Evolutionary conservation across 306 rosid species (phyloP), one percentile per base, ranked within the genome.

Genomic region (Glycine soja): DNA sequence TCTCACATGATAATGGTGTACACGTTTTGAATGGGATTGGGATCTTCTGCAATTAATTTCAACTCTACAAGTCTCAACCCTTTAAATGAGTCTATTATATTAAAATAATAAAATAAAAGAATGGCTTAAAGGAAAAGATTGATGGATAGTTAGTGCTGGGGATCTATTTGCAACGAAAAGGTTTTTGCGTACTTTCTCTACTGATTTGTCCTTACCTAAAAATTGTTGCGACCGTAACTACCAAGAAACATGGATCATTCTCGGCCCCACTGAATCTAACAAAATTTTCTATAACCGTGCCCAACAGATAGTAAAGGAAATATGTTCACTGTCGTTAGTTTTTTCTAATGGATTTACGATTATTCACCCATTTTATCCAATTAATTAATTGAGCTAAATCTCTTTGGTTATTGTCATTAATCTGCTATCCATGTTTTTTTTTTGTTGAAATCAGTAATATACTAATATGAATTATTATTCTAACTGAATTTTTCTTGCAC

Each of bases 221-320:
- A 24, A 6, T 54, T 54, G 64, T 58, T 58, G 36, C 12, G 1
- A 7, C 30, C 30, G 4, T 58, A 58, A 18, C 13, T 24, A 24
- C 30, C 30, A 24, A 24, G 2, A 24, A 24, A 24, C 30, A 24
- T 19, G 24, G 30, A 24, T 24, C 30, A 24, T 24, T 24, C 30
- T 24, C 30, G 30, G 30, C 30, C 30, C 30, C 30, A 0, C 30
- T 24, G 30, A 24, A 50, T 61, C 65, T 43, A 19, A 66, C 80
- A 46, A 34, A 30, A 0, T 30, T 61, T 69, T 56, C 73, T 88
- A 72, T 77, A 56, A 40, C 46, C 56, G 47, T 47, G 53, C 65
- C 75, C 53, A 52, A 52, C 8, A 13, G 5, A 52, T 52, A 14
- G 18, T 14, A 47, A 47, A 47, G 13, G 0, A 10, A 47, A 47